Evolutionary conservation across 208 protist species (phyloP).

Genomic region (Ichthyophonus hoferi): DNA sequence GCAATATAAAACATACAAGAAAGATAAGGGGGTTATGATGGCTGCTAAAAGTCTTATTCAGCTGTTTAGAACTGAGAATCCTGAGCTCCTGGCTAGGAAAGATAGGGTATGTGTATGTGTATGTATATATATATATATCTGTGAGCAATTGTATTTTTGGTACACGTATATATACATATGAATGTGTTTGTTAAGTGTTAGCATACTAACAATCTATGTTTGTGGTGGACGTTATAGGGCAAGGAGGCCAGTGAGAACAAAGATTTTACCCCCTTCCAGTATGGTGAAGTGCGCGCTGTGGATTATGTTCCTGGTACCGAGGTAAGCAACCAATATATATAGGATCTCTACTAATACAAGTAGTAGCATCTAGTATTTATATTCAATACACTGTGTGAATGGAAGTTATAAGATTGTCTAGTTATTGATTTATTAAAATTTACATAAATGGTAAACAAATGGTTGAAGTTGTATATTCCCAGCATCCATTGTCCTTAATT

Average conservation of each 20-base stretch:
- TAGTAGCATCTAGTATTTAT: too few species aligned
- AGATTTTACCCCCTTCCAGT: background rate
- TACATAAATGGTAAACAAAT: too few species aligned
- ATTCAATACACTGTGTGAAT: too few species aligned
- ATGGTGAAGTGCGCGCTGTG: background rate
- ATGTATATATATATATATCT: background rate
- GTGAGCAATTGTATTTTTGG: background rate
- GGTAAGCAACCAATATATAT: too few species aligned
- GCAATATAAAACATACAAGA: constrained; percentile 82
- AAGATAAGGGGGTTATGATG: constrained; percentile 89
- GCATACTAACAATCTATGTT: too few species aligned
- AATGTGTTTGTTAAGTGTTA: background rate
- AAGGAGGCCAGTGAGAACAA: background rate
- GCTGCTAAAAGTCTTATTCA: constrained; percentile 85
- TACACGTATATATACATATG: background rate
- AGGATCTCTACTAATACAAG: too few species aligned
- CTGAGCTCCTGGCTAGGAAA: constrained; percentile 85
- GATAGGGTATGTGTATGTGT: constrained; percentile 64
- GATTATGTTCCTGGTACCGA: background rate
- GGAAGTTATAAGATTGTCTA: too few species aligned
- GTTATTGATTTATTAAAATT: too few species aligned
- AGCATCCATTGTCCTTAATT: too few species aligned
- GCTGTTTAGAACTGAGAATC: constrained; percentile 85
- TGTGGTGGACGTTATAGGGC: too few species aligned
- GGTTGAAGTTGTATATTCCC: too few species aligned